Base-by-base conservation (phyloP, 371 early-diverging fungal genomes). In the Funneliformis caledonium region DNA sequence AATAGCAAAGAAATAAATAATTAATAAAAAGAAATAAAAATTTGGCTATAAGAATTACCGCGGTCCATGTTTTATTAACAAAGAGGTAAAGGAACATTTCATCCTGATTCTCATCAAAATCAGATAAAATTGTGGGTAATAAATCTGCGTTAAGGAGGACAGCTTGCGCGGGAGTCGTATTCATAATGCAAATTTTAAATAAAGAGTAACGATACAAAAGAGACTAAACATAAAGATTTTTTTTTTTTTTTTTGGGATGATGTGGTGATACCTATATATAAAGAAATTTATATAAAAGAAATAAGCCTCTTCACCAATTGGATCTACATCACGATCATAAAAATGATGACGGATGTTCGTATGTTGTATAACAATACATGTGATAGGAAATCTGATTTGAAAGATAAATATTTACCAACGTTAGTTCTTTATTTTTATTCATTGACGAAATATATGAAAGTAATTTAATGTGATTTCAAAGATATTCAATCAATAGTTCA, bases 101-200 rank as follows among this genome's bases (percentile, higher is more conserved):
- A 70, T 70, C 70, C 11, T 70, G 70, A 70, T 45, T 42, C 33
- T 74, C 56, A 7, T 70, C 70, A 70, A 70, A 70, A 16, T 45
- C 42, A 45, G 70, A 70, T 43, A 45, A 70, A 42, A 70, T 70
- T 1, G 6, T 22, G 12, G 22, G 45, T 70, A 70, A 70, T 19
- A 70, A n/a, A 70, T 70, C 70, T 4, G 70, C 43, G n/a, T 42
- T 70, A 6, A 70, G 70, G 22, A 70, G 45, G 26, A 45, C 70
- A 22, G 42, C 45, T 70, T 70, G 43, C 14, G 70, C 47, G 7
- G 70, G 47, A 42, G 42, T 70, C 42, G 19, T 70, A 22, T 70
- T 45, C 70, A 70, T 70, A 7, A 19, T 56, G 1, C 5, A n/a
- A 56, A 56, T 56, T 56, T 56, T 19, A 4, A 56, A 26, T 5